These are phyloP conservation scores for Leptographium wingfieldii DNA, from an alignment of 2,329 filamentous ascomycete species.

Conservation along the genomic window DNA sequence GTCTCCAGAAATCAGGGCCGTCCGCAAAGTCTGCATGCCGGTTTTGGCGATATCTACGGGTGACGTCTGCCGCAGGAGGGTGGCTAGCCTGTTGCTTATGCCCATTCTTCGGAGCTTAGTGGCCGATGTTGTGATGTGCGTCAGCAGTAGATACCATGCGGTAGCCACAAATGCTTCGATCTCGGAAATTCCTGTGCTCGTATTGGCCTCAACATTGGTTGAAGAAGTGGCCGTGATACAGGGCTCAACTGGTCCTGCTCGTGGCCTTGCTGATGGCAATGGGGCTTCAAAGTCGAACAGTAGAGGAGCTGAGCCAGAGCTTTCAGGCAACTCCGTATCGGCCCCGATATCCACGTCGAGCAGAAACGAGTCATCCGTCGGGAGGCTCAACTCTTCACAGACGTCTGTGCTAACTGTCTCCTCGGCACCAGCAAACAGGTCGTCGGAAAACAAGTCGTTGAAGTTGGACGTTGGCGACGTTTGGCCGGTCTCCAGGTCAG, in stretches of 20 bases:
- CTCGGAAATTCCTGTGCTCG: not conserved
- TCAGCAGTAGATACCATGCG: slow-evolving; percentile 31
- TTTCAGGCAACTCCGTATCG: not conserved
- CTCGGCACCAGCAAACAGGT: slow-evolving; percentile 10
- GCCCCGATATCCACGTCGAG: not conserved
- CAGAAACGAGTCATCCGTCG: not conserved
- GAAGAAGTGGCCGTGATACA: not conserved
- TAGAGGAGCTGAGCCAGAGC: not conserved
- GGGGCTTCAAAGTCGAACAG: not conserved
- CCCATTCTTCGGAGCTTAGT: slow-evolving; percentile 26
- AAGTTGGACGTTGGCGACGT: slow-evolving; percentile 33
- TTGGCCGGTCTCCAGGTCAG: slow-evolving; percentile 28
- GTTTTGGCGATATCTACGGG: slow-evolving; percentile 24
- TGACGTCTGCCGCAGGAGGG: slow-evolving; percentile 27
- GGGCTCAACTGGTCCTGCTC: not conserved
- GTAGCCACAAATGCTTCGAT: slow-evolving; percentile 26
- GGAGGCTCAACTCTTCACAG: not conserved
- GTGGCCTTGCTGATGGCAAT: not conserved
- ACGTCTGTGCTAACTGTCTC: not conserved
- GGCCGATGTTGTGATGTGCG: slow-evolving; percentile 32
- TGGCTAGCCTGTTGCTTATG: slow-evolving; percentile 27
- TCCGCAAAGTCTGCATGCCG: slow-evolving; percentile 29
- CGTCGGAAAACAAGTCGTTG: slow-evolving; percentile 19
- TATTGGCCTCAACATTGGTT: not conserved
- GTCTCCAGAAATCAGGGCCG: slow-evolving; percentile 25